These are phyloP conservation scores for Zygosaccharomyces lentus DNA, from an alignment of 805 yeast species.

Conservation along the genomic window DNA sequence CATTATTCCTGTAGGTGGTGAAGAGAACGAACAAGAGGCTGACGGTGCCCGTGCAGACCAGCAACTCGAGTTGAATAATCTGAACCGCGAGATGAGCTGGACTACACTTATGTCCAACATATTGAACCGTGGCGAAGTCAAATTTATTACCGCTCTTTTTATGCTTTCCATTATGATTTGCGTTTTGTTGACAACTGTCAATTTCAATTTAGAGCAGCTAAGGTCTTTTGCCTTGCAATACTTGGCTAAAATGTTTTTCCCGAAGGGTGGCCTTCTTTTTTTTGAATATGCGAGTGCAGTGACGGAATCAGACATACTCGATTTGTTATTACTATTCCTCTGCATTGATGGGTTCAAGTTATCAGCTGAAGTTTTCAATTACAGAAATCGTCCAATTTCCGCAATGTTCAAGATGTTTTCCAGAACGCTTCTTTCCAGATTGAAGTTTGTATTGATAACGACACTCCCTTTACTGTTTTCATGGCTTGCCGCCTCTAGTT, in stretches of 20 bases:
- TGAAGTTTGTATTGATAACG: constrained; percentile 11
- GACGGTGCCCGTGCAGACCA: neutral
- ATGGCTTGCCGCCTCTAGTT: constrained; percentile 13
- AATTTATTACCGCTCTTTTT: constrained; percentile 4
- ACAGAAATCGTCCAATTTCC: constrained; percentile 12
- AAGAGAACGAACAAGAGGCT: constrained; percentile 13
- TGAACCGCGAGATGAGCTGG: constrained; percentile 9
- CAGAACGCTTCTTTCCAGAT: constrained; percentile 6
- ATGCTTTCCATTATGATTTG: constrained; percentile 5
- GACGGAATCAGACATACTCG: neutral
- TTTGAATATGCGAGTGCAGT: neutral
- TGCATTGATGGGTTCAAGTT: constrained; percentile 1
- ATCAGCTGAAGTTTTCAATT: constrained; percentile 3
- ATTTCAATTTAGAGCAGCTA: constrained; percentile 10
- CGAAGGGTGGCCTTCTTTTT: neutral
- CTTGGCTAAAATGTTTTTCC: constrained; percentile 1
- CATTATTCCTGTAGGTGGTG: constrained; percentile 18
- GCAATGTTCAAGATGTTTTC: constrained; percentile 7
- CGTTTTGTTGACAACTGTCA: constrained; percentile 1
- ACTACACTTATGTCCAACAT: constrained; percentile 6
- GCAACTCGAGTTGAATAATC: constrained; percentile 3
- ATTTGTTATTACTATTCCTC: neutral
- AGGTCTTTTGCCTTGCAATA: constrained; percentile 11
- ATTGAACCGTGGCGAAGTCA: constrained; percentile 12
- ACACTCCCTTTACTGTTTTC: constrained; percentile 15